These are phyloP conservation scores for Claviceps digitariae DNA, from an alignment of 2,329 filamentous ascomycete species.

Conservation along the genomic window DNA sequence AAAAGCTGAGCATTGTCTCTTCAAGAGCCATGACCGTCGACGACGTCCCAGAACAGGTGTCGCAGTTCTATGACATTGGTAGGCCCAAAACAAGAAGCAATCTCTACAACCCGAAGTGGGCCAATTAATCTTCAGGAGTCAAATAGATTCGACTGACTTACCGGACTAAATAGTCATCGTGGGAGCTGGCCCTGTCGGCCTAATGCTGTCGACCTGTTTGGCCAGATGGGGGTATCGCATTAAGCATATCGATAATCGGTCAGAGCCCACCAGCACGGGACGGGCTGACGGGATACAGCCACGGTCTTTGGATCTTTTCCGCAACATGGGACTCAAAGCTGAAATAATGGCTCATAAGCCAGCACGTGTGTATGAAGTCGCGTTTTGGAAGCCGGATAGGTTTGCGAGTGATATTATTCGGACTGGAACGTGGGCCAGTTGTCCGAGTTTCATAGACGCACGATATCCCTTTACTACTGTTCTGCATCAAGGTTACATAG, in stretches of 20 bases:
- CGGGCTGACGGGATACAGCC: slow-evolving; percentile 89
- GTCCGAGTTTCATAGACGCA: slow-evolving; percentile 68
- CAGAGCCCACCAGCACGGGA: slow-evolving; percentile 72
- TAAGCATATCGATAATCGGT: slow-evolving; percentile 85
- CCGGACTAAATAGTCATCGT: slow-evolving; percentile 53
- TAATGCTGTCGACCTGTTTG: slow-evolving; percentile 77
- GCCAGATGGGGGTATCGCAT: slow-evolving; percentile 90
- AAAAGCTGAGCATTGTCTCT: neutral
- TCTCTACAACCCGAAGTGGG: neutral
- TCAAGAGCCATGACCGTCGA: neutral
- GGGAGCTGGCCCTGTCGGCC: slow-evolving; percentile 77
- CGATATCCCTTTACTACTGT: slow-evolving; percentile 59
- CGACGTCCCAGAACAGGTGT: neutral
- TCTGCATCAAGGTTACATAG: slow-evolving; percentile 58
- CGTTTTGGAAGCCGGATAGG: slow-evolving; percentile 54
- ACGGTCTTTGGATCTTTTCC: slow-evolving; percentile 70
- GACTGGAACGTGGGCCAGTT: slow-evolving; percentile 71
- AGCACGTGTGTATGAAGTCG: slow-evolving; percentile 69
- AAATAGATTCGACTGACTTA: neutral
- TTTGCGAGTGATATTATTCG: slow-evolving; percentile 45
- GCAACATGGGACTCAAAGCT: slow-evolving; percentile 81
- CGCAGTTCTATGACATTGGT: slow-evolving; percentile 31
- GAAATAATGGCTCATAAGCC: slow-evolving; percentile 79
- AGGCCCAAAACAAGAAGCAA: slow-evolving; percentile 6
- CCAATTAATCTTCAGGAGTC: neutral